Base-by-base conservation (phyloP, 1,139 yeast genomes). In the Debaryomycetaceae sp. region DNA sequence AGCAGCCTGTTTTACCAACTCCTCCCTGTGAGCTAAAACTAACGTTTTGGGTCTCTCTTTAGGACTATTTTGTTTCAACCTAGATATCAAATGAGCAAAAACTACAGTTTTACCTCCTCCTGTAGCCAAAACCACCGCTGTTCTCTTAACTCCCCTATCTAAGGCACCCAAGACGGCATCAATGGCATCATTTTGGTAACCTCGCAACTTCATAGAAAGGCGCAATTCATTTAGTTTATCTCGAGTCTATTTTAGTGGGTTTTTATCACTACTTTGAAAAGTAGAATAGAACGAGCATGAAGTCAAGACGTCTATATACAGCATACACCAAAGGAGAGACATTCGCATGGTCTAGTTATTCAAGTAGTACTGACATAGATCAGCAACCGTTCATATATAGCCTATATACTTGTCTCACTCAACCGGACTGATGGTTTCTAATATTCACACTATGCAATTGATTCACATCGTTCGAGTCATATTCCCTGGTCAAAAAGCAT, bases 61-160 rank as follows among this genome's bases (percentile, higher is more conserved):
- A 0, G 55, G 47, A 1, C 46, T 22, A 6, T 62, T 58, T 0
- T 80, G 72, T 7, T 62, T 54, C 11, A 88, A 65, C 36, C 68
- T 62, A 0, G 79, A 73, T 5, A 89, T 76, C 40, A 90, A 58
- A 53, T 81, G 80, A 1, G 93, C 71, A 58, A 91, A 88, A 1
- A 91, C 83, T 14, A 90, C 89, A 0, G 98, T 91, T 56, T 91
- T 91, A 2, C 98, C 99, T 14, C 96, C 95, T 0, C 99, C 99
- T 0, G 98, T 93, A 5, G 97, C 97, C 42, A 93, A 63, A 13
- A 90, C 87, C 2, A 89, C 90, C 0, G 95, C 97, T 1, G 90
- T 79, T 40, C 95, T 69, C 22, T 72, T 65, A 5, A 70, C 59
- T 0, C 85, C 83, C 6, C 57, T 34, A 0, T 62, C 54, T 4